phyloP scores from a whole-genome alignment of 2,329 filamentous ascomycete species.

The Alternaria solani region DNA sequence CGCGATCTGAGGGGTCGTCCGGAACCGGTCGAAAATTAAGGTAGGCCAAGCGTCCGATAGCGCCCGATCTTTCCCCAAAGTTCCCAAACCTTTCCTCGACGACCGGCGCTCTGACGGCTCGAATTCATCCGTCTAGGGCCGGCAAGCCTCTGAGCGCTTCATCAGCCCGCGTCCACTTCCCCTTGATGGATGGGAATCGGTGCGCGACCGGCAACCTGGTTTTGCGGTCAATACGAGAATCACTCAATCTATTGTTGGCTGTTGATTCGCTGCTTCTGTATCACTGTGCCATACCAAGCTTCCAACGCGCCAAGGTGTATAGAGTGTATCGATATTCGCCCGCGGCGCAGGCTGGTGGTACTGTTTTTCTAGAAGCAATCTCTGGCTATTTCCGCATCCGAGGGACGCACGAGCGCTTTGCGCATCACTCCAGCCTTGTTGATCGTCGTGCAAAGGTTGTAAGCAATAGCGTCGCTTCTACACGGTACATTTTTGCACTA shows the following conservation, averaged over 20 bases:
- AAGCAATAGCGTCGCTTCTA: background rate
- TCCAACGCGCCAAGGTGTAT: background rate
- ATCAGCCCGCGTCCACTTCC: background rate
- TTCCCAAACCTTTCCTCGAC: constrained; percentile 21
- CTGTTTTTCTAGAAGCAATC: constrained; percentile 1
- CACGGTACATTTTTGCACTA: background rate
- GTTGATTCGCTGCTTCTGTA: background rate
- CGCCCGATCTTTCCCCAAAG: constrained; percentile 23
- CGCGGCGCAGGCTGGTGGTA: background rate
- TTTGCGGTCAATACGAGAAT: background rate
- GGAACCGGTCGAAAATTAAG: constrained; percentile 33
- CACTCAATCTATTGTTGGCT: background rate
- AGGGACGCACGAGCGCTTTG: background rate
- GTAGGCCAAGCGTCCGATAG: constrained; percentile 46
- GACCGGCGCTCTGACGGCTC: constrained; percentile 13
- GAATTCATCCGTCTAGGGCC: constrained; percentile 10
- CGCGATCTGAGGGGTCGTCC: constrained; percentile 11
- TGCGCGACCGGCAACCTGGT: background rate
- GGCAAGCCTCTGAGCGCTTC: background rate
- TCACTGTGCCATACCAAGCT: background rate
- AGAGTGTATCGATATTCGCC: constrained; percentile 3
- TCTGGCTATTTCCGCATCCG: background rate
- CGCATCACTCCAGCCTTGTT: background rate
- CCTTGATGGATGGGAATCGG: background rate
- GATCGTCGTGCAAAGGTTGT: background rate